Conservation (phyloP, 495 filamentous ascomycete species). For the Jackrogersella multiformis region DNA sequence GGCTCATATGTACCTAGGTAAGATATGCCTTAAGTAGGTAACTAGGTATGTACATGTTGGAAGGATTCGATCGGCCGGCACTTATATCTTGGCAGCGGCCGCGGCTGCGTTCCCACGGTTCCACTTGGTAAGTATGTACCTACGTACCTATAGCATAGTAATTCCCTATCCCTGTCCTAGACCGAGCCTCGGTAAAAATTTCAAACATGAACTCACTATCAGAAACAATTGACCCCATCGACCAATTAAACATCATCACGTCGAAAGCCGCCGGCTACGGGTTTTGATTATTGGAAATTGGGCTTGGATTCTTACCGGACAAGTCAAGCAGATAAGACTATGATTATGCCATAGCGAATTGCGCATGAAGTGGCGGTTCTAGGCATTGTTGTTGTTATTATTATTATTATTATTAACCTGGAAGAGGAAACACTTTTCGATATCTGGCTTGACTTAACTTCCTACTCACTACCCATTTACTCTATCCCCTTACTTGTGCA, state of each 20-base stretch:
- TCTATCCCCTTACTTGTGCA: no score
- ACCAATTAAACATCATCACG: slow-evolving; percentile 3
- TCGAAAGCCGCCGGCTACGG: slow-evolving; percentile 7
- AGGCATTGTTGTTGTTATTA: no score
- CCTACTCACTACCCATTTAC: no score
- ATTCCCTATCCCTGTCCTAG: slow-evolving; percentile 2
- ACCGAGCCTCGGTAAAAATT: slow-evolving; percentile 43
- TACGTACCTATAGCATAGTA: no score
- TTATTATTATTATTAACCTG: no score
- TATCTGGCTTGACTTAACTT: no score
- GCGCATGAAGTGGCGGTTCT: no score
- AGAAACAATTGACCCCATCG: slow-evolving; percentile 1
- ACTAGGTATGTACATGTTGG: neutral
- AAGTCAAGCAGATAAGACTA: slow-evolving; percentile 2
- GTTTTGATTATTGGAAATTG: neutral
- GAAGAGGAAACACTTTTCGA: no score
- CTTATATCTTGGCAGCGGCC: slow-evolving; percentile 2
- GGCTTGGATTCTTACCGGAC: neutral
- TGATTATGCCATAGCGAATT: neutral
- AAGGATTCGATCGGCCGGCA: neutral
- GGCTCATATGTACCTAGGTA: neutral
- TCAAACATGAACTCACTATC: slow-evolving; percentile 1
- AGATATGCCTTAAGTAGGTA: neutral
- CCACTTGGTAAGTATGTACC: neutral
- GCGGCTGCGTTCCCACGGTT: slow-evolving; percentile 3